Conservation (phyloP, 2,329 filamentous ascomycete species). For the Alternaria triticina region DNA sequence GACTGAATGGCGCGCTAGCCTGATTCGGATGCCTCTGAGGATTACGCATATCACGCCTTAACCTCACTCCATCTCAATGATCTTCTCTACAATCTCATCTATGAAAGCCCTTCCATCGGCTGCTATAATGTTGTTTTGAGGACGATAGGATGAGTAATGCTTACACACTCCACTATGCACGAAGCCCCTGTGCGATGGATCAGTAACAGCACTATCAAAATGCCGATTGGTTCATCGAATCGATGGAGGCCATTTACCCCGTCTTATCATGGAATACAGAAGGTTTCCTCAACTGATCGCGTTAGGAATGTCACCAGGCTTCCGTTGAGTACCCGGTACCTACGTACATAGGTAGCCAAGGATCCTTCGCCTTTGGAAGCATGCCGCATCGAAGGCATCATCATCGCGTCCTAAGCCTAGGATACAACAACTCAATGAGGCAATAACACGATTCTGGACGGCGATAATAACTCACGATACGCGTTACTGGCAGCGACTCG, state of each 20-base stretch:
- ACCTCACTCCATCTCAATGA: not conserved
- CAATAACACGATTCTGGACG: not conserved
- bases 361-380: not conserved
- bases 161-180: not conserved
- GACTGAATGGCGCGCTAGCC: conserved; percentile 7
- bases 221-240: not conserved
- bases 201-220: not conserved
- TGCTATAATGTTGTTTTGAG: not conserved
- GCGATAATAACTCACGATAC: not conserved
- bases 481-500: not conserved
- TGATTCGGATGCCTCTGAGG: not conserved
- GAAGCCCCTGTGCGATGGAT: not conserved
- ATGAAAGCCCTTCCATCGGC: not conserved
- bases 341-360: not conserved
- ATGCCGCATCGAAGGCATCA: not conserved
- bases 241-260: not conserved
- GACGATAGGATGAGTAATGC: not conserved
- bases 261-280: not conserved
- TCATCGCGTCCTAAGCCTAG: not conserved
- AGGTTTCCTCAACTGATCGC: not conserved
- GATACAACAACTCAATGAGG: not conserved
- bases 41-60: not conserved
- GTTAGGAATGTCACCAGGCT: not conserved
- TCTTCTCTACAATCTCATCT: not conserved
- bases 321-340: not conserved